Evolutionary conservation across 768 basidiomycete species (phyloP), one percentile per base, ranked within the genome.

Genomic region (Kwoniella mangroviensis): DNA sequence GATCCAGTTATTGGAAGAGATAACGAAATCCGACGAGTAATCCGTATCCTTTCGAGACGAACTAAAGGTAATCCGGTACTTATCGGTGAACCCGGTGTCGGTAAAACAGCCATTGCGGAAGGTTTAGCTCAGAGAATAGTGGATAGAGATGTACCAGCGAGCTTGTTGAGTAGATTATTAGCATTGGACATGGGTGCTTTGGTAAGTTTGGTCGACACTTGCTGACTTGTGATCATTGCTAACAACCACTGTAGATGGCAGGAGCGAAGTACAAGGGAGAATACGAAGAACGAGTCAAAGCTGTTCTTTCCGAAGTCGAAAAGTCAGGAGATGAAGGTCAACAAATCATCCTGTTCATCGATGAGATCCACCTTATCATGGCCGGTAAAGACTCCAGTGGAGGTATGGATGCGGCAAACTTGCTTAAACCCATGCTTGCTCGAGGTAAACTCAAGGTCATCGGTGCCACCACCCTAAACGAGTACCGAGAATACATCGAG

Each of bases 51-150:
- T 42, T 93, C 92, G 73, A 66, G 84, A 41, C 57, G 95, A 79
- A 97, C 94, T 2, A 98, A 98, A 84, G 95, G 94, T 79, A 97
- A 96, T 77, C 94, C 96, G n/a, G 93, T 97, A 51, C 89, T 98
- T 26, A 93, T 98, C 75, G 95, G 94, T 71, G 93, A 93, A 84
- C 84, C 83, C 7, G 85, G 96, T 82, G 94, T 96, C 24, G 96
- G 96, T 4, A 99, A 99, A 85, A 97, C 95, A 0, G 89, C 93
- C 24, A 92, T 98, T 63, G 93, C 90, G 6, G 96, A 99, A 86
- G 94, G 94, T 51, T 89, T 99, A 6, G 95, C 96, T 0, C 95
- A 96, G 80, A 89, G 96, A 56, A 96, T 98, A 70, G 89, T 97
- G 76, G 93, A 94, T 75, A 89, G 94, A 59, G 95, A 98, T 83